phyloP scores from a whole-genome alignment of 106 monocot species.

The Vanilla planifolia region DNA sequence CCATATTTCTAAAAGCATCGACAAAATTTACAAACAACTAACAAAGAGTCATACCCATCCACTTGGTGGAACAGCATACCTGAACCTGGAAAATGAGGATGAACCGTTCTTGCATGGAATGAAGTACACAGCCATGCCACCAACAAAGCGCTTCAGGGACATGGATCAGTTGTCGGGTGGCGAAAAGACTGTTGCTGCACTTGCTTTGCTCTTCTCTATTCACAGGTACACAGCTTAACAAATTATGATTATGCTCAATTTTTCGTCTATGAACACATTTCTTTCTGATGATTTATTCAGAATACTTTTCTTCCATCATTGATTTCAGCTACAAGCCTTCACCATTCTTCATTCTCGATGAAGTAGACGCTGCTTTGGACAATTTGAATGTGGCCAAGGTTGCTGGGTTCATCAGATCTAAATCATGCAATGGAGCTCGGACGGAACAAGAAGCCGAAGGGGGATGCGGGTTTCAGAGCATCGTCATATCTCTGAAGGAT shows the following conservation, averaged over 20 bases:
- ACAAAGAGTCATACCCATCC: constrained; percentile 96
- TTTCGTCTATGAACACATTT: too few species aligned
- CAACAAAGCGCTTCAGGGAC: constrained; percentile 95
- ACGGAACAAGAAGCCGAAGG: constrained; percentile 39
- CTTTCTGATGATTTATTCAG: too few species aligned
- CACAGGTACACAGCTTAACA: constrained; percentile 51
- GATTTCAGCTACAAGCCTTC: constrained; percentile 83
- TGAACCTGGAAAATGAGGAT: constrained; percentile 97
- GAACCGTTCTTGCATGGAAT: constrained; percentile 96
- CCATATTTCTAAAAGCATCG: constrained; percentile 88
- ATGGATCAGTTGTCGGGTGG: constrained; percentile 99
- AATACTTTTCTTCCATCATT: not conserved
- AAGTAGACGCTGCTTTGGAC: constrained; percentile 97
- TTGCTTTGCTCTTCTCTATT: constrained; percentile 92
- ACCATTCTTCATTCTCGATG: constrained; percentile 96
- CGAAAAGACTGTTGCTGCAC: constrained; percentile 97
- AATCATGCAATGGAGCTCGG: constrained; percentile 54
- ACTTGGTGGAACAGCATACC: constrained; percentile 90
- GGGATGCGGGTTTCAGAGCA: constrained; percentile 80
- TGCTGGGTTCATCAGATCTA: constrained; percentile 82
- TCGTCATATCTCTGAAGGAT: constrained; percentile 95
- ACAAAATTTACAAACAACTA: constrained; percentile 93
- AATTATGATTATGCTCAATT: too few species aligned
- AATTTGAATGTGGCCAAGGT: constrained; percentile 97
- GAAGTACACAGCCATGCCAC: constrained; percentile 99